Base-by-base conservation (phyloP, 1,284 basidiomycete genomes). In the Boletus subluridellus region DNA sequence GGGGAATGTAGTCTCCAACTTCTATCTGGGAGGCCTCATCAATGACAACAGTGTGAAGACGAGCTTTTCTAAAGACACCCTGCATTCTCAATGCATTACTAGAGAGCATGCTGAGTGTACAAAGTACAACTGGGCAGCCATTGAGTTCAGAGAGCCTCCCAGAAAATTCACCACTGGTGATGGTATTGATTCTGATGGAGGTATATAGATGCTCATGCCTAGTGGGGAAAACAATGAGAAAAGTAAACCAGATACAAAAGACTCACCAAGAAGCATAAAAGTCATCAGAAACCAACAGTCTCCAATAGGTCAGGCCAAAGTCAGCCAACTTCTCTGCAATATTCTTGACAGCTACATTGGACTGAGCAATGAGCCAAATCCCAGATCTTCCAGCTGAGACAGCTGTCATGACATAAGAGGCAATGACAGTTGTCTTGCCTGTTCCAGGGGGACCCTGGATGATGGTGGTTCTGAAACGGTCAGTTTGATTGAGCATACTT, bases 121-220 rank as follows among this genome's bases (percentile, higher is more conserved):
- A 21, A 21, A 21, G 21, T 21, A 21, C 21, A 21, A 21, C 21
- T 21, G 21, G 21, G 21, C 21, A 21, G 21, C 21, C 21, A 21
- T 21, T 21, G 21, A 21, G 21, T 21, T 21, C 21, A 21, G 21
- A 21, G 21, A 21, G 21, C 21, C 21, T 21, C 21, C 21, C 21
- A 21, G 21, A 21, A 21, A 21, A 21, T 21, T 21, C 21, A 21
- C 21, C 21, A 21, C 21, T 73, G 0, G 63, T 60, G 21, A 82
- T 77, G 0, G 73, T 65, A 15, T 81, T 75, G 37, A 61, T 50
- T 30, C 48, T 65, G 42, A 81, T 69, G 5, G 66, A 55, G 0
- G 64, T 47, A 61, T 83, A 83, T 0, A 82, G 67, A 58, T 84
- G 78, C 52, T 83, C 82, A 70, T 83, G 80, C 80, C 82, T 83